Evolutionary conservation across 1,139 yeast genomes (phyloP).

Genomic region (Lodderomyces metapsilosis): DNA sequence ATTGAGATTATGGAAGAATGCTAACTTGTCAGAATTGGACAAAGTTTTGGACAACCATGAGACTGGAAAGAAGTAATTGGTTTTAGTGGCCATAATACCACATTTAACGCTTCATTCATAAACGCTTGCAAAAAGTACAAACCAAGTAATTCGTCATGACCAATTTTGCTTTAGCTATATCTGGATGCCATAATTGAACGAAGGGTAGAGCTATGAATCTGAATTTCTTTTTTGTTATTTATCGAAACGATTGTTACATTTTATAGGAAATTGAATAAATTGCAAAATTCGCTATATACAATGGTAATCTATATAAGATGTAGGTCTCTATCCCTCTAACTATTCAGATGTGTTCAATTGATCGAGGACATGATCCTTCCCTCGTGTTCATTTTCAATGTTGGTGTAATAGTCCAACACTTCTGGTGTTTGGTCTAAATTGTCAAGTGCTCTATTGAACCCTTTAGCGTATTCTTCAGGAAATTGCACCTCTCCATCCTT

Average conservation of each 20-base stretch:
- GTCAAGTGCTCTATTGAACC: conserved; percentile 56
- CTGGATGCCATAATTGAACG: neutral
- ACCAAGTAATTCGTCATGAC: conserved; percentile 2
- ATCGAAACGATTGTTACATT: conserved; percentile 1
- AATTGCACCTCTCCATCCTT: conserved; percentile 58
- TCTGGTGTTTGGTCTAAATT: conserved; percentile 76
- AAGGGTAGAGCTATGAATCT: neutral
- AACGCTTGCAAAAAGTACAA: conserved; percentile 1
- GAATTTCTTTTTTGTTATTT: neutral
- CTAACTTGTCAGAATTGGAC: conserved; percentile 55
- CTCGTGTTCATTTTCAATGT: conserved; percentile 27
- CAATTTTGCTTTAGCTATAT: neutral
- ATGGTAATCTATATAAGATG: neutral
- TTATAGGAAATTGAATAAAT: neutral
- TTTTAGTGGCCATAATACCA: neutral
- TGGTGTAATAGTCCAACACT: conserved; percentile 74
- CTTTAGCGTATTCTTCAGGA: conserved; percentile 49
- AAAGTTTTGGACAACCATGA: conserved; percentile 53
- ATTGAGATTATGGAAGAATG: conserved; percentile 70
- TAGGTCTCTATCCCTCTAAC: too few relatives aligned
- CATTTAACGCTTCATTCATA: neutral
- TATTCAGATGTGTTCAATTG: neutral
- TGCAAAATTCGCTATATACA: conserved; percentile 2
- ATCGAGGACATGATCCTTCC: conserved; percentile 10
- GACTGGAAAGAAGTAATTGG: conserved; percentile 22